Base-by-base conservation (phyloP, 2,329 filamentous ascomycete species). In the Tolypocladium amazonense region DNA sequence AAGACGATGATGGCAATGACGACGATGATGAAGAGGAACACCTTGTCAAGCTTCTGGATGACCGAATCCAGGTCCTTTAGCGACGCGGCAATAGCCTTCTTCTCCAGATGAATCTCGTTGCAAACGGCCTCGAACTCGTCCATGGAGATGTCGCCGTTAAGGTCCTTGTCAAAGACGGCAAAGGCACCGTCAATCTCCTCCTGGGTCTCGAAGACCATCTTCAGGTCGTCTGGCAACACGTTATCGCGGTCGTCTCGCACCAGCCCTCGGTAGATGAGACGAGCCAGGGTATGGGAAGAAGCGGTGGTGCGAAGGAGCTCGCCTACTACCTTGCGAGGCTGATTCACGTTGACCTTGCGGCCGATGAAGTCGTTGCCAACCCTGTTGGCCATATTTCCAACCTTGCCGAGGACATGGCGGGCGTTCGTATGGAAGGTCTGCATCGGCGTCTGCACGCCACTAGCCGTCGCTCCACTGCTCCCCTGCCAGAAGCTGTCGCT, bases 81-180 rank as follows among this genome's bases (percentile, higher is more conserved):
- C 0, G 92, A 96, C 1, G 92, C 93, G 0, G 92, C 93, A 66
- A 97, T 97, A 9, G 92, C 91, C 73, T 97, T 97, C 70, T 93
- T 89, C 76, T 97, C 93, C 20, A 93, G 85, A 41, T 93, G 92
- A 64, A 97, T 94, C 70, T 97, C 93, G 57, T 96, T 92, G 73
- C 91, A 96, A 30, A 95, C 92, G 27, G 90, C 86, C 72, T 97
- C 92, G 27, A 97, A 83, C 71, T 97, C 93, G 68, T 96, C 91
- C 84, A 96, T 92, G 0, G 90, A 95, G 56, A 97, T 96, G 68
- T 97, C 93, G 4, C 92, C 93, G 64, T 97, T 97, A 77, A 97
- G 85, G 68, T 97, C 93, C 70, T 94, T 95, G 75, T 97, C 93
- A 66, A 97, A 97, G 79, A 97, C 92, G 66, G 81, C 80, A 68